Conservation (phyloP, 2,329 filamentous ascomycete species). For the Apiospora arundinis region DNA sequence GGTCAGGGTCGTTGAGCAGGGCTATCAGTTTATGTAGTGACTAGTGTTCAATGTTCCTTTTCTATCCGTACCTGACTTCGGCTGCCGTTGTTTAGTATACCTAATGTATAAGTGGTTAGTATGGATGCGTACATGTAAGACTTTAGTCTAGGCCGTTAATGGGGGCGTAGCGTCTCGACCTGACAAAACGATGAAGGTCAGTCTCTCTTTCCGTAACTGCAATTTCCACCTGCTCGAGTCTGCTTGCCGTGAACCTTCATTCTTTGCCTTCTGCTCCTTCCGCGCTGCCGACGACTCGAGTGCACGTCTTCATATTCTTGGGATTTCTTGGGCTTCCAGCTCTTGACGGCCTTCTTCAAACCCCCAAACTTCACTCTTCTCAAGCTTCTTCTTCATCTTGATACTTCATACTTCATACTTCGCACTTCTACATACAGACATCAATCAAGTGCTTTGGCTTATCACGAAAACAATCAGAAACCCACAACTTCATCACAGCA, state of each 20-base stretch:
- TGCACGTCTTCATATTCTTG: background rate
- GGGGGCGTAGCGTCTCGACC: background rate
- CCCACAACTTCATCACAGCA: background rate
- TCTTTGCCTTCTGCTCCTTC: background rate
- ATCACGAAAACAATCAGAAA: background rate
- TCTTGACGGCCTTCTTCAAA: background rate
- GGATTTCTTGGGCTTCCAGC: background rate
- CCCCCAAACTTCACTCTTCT: too few relatives aligned
- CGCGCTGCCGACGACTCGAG: background rate
- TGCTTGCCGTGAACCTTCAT: background rate
- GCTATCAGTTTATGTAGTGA: too few relatives aligned
- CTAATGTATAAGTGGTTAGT: too few relatives aligned
- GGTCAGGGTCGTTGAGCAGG: too few relatives aligned
- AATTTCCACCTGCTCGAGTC: conserved; percentile 6
- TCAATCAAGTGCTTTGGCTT: conserved; percentile 4
- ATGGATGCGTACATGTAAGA: background rate
- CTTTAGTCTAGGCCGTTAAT: background rate
- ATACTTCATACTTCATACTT: conserved; percentile 12
- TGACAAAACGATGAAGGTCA: background rate
- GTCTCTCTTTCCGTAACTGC: background rate
- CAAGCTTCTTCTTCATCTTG: background rate
- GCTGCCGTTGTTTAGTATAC: background rate
- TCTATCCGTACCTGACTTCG: background rate
- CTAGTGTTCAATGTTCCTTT: too few relatives aligned
- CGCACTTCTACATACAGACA: background rate